Conservation (phyloP, 805 yeast species). For the Saccharomycopsis schoenii region DNA sequence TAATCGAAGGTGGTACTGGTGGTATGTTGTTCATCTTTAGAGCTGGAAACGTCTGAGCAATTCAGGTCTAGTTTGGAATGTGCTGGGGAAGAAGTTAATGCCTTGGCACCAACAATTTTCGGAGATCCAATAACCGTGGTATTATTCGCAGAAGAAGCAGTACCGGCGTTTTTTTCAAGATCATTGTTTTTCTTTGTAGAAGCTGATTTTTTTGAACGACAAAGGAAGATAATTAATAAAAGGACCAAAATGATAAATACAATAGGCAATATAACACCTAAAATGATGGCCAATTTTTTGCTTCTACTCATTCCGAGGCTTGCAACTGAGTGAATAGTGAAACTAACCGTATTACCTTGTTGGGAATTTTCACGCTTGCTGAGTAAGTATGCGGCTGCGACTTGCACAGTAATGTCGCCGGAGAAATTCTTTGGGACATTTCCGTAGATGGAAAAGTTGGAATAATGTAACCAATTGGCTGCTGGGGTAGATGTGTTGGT, state of each 20-base stretch:
- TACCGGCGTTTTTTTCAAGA: conserved; percentile 23
- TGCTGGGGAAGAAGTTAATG: background rate
- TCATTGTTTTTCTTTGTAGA: conserved; percentile 26
- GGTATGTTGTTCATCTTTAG: background rate
- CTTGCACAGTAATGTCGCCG: conserved; percentile 29
- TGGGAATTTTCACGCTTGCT: background rate
- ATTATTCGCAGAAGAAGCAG: background rate
- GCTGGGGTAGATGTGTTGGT: background rate
- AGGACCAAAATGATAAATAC: conserved; percentile 40
- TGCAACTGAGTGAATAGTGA: conserved; percentile 9
- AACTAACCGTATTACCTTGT: background rate
- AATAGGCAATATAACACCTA: conserved; percentile 79
- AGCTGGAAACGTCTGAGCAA: background rate
- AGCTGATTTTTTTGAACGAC: conserved; percentile 28
- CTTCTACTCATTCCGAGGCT: conserved; percentile 26
- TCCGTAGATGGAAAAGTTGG: background rate
- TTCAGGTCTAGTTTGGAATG: background rate
- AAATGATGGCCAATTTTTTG: conserved; percentile 69
- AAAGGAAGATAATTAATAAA: conserved; percentile 44
- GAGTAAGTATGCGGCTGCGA: conserved; percentile 27
- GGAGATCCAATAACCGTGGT: conserved; percentile 32
- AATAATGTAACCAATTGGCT: background rate
- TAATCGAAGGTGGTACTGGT: background rate
- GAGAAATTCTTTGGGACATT: conserved; percentile 25
- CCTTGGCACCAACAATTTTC: conserved; percentile 36